Evolutionary conservation across 1,284 basidiomycete genomes (phyloP).

Genomic region (Fomitopsis pinicola): DNA sequence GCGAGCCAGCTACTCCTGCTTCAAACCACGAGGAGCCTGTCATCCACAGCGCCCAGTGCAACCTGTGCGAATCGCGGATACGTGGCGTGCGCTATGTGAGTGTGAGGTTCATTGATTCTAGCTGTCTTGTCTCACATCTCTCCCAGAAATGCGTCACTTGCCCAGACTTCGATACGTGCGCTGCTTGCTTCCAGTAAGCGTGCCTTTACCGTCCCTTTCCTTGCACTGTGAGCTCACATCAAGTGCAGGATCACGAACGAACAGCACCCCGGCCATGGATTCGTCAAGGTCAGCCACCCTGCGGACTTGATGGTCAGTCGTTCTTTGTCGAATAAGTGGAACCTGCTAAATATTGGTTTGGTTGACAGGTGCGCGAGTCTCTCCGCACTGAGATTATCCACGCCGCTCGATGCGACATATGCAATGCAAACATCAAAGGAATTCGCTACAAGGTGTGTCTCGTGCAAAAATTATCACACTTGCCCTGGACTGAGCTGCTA

Average conservation of each 20-base stretch:
- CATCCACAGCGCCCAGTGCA: constrained; percentile 61
- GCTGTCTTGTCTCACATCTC: background rate
- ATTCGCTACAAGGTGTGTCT: constrained; percentile 63
- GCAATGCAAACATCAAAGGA: constrained; percentile 53
- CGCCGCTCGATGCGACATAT: constrained; percentile 35
- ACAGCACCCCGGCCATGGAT: constrained; percentile 77
- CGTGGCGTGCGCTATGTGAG: constrained; percentile 55
- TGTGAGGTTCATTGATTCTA: background rate
- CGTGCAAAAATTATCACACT: background rate
- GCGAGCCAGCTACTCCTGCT: background rate
- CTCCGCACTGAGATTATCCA: constrained; percentile 14
- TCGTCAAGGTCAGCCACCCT: constrained; percentile 60
- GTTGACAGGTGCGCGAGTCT: constrained; percentile 14
- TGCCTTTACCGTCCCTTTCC: background rate
- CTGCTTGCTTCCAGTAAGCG: constrained; percentile 59
- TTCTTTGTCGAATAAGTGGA: background rate
- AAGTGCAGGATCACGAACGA: constrained; percentile 51
- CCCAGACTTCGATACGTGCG: constrained; percentile 77
- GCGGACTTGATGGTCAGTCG: constrained; percentile 54
- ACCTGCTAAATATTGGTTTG: background rate
- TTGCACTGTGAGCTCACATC: background rate
- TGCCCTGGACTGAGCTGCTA: background rate
- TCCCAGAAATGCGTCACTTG: constrained; percentile 66
- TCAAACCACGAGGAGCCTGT: constrained; percentile 19
- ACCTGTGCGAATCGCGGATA: constrained; percentile 72